Percentiles rank a stretch among this genome's conserved stretches.
phyloP scores from a whole-genome alignment of 2,329 filamentous ascomycete species.

The Aspergillus fumigatiaffinis region DNA sequence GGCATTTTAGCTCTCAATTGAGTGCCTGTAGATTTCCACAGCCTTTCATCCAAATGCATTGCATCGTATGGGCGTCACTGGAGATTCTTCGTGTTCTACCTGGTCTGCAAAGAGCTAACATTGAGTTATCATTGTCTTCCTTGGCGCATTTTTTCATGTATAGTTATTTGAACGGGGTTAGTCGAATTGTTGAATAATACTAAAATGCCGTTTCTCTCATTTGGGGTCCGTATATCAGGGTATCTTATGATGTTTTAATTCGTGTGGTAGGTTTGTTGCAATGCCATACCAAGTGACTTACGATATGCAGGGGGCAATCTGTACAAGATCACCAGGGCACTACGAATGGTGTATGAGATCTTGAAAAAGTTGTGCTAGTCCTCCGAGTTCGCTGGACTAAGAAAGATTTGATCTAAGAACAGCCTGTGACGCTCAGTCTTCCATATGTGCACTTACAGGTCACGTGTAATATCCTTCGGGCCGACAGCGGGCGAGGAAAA shows the following conservation, averaged over 20 bases:
- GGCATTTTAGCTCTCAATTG: background rate
- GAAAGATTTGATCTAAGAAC: background rate
- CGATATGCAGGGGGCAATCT: background rate
- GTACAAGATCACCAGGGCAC: background rate
- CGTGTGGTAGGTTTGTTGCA: too few species aligned
- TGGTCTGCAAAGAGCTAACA: background rate
- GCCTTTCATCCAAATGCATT: conserved; percentile 10
- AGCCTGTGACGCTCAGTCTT: background rate
- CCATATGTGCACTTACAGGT: background rate
- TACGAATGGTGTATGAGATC: background rate
- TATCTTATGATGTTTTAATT: too few species aligned
- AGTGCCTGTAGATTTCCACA: background rate
- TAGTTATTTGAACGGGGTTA: background rate
- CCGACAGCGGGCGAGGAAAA: conserved; percentile 8
- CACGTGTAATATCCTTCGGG: background rate
- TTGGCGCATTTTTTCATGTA: conserved; percentile 10
- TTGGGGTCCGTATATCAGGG: background rate
- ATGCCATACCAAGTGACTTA: background rate
- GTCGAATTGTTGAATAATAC: background rate
- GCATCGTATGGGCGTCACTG: conserved; percentile 24
- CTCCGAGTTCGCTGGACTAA: background rate
- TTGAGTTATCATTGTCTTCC: background rate
- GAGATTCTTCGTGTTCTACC: conserved; percentile 6
- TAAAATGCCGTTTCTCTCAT: background rate
- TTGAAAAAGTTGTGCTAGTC: background rate